phyloP scores from a whole-genome alignment of 164 flowering plant genomes.

The Chimonanthus salicifolius region DNA sequence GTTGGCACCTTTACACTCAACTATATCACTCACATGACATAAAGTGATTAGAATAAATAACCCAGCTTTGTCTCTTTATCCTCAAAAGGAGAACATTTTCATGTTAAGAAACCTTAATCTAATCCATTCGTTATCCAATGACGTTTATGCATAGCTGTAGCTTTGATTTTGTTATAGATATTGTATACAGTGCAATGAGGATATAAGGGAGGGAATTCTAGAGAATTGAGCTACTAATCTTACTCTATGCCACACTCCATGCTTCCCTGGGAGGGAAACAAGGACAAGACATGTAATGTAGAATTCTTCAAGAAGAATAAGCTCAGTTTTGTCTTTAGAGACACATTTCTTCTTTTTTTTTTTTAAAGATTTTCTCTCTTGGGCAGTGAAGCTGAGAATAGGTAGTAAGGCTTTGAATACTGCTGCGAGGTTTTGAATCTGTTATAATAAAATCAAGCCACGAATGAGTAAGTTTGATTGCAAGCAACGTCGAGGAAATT shows the following conservation, averaged over 20 bases:
- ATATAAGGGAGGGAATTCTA: background rate
- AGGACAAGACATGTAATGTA: background rate
- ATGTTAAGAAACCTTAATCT: background rate
- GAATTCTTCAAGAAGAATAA: slow-evolving; percentile 2
- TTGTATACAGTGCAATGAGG: background rate
- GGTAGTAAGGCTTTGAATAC: background rate
- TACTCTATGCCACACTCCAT: background rate
- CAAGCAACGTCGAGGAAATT: too few species aligned
- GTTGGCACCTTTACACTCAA: slow-evolving; percentile 1
- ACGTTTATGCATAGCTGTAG: slow-evolving; percentile 2
- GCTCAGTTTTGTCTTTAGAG: background rate
- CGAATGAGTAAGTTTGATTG: too few species aligned
- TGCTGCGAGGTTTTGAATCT: background rate
- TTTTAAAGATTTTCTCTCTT: background rate
- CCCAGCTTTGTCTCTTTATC: slow-evolving; percentile 1
- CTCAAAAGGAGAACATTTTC: slow-evolving; percentile 5
- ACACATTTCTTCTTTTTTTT: background rate
- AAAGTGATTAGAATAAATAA: background rate
- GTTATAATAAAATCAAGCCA: too few species aligned
- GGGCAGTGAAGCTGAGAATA: background rate
- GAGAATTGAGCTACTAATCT: background rate
- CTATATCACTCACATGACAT: background rate
- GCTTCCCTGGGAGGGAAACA: background rate
- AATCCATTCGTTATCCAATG: slow-evolving; percentile 1
- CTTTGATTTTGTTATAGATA: background rate